A percentile compares a stretch with the other conserved stretches of the same genome.
phyloP scores from a whole-genome alignment of 768 basidiomycete species.

The Phallus indusiatus region DNA sequence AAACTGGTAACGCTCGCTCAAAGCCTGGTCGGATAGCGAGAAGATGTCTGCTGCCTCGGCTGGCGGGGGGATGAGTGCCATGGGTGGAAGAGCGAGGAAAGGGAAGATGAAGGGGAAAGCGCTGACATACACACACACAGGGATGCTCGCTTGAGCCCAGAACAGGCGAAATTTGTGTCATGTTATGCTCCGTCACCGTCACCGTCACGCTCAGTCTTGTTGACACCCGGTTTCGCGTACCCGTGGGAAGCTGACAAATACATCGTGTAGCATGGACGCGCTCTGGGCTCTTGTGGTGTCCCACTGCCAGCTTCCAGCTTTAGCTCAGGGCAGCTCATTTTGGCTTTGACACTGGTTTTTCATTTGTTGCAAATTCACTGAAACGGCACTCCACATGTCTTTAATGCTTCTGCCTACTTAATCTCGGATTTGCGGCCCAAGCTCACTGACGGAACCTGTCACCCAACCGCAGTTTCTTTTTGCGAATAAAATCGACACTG shows the following conservation, averaged over 20 bases:
- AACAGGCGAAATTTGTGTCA: background rate
- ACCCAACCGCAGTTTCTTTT: too few relatives aligned
- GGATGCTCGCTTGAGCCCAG: background rate
- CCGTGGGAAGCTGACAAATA: background rate
- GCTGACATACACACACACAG: background rate
- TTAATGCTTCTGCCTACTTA: too few relatives aligned
- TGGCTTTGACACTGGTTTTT: too few relatives aligned
- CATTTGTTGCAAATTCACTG: too few relatives aligned
- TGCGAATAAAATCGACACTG: too few relatives aligned
- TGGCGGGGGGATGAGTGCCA: conserved; percentile 19
- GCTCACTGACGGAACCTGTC: too few relatives aligned
- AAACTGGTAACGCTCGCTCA: conserved; percentile 64
- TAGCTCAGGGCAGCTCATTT: too few relatives aligned
- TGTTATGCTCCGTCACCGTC: too few relatives aligned
- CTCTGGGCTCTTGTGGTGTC: background rate
- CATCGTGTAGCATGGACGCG: conserved; percentile 2
- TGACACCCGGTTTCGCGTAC: background rate
- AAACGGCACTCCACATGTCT: too few relatives aligned
- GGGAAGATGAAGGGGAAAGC: conserved; percentile 10
- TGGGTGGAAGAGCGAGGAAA: conserved; percentile 16
- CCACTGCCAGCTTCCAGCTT: too few relatives aligned
- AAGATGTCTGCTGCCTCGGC: conserved; percentile 47
- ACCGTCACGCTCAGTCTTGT: background rate
- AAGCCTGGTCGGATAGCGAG: conserved; percentile 62
- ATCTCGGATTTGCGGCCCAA: too few relatives aligned